phyloP scores from a whole-genome alignment of 2,329 filamentous ascomycete genomes.

The Lecanicillium sp. region DNA sequence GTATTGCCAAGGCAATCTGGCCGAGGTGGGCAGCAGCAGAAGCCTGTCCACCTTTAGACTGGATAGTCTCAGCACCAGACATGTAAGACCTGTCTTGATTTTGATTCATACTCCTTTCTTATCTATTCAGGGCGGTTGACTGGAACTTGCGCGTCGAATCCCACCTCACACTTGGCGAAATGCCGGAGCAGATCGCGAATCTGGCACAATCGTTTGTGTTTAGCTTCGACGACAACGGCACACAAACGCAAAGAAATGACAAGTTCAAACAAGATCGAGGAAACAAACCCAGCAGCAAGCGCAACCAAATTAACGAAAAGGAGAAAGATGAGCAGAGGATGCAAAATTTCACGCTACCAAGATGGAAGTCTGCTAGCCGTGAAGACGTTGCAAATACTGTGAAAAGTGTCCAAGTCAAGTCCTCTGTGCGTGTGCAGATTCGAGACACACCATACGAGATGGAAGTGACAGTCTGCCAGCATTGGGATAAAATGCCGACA shows the following conservation, averaged over 20 bases:
- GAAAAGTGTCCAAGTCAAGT: slow-evolving; percentile 20
- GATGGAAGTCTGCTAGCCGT: slow-evolving; percentile 14
- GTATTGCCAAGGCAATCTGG: not conserved
- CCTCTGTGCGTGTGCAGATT: slow-evolving; percentile 25
- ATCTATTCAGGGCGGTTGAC: slow-evolving; percentile 18
- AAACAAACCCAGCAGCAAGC: no score
- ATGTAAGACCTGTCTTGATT: slow-evolving; percentile 22
- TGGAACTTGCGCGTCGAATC: slow-evolving; percentile 30
- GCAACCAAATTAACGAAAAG: no score
- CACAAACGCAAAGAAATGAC: no score
- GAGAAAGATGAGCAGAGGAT: not conserved
- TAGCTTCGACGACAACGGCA: not conserved
- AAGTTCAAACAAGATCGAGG: no score
- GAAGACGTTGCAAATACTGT: not conserved
- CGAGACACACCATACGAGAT: slow-evolving; percentile 27
- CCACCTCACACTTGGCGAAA: not conserved
- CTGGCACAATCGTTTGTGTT: slow-evolving; percentile 1
- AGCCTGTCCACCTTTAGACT: not conserved
- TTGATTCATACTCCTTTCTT: slow-evolving; percentile 17
- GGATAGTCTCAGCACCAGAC: slow-evolving; percentile 30
- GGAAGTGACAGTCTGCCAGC: slow-evolving; percentile 26
- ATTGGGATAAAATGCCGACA: slow-evolving; percentile 21
- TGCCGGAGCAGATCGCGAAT: not conserved
- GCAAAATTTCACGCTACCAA: slow-evolving; percentile 5
- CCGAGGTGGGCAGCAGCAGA: not conserved